Conservation (phyloP, 176 grass and related monocot species). For the Thalia dealbata region DNA sequence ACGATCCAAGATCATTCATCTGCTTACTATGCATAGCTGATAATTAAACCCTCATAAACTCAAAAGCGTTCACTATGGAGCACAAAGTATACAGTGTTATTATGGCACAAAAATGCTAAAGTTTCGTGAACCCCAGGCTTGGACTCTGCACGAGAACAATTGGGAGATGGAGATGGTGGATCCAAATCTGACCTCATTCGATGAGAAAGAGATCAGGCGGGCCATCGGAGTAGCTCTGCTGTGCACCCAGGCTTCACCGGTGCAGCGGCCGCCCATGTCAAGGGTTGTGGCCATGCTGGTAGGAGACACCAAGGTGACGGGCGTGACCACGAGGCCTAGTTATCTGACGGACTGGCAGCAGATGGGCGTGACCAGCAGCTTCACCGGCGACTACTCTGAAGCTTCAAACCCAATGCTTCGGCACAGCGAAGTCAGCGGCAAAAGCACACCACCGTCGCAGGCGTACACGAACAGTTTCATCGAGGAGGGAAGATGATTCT, state of each 20-base stretch:
- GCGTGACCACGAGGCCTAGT: constrained; percentile 9
- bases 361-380: background rate
- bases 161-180: constrained; percentile 22
- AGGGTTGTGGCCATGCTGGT: constrained; percentile 14
- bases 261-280: constrained; percentile 5
- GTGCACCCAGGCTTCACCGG: constrained; percentile 20
- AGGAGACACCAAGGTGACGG: constrained; percentile 4
- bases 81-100: too few relatives aligned
- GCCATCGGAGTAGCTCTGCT: constrained; percentile 32
- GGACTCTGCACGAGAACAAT: constrained; percentile 27
- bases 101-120: too few relatives aligned
- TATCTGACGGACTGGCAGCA: constrained; percentile 9
- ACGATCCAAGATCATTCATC: too few relatives aligned
- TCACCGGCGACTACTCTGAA: too few relatives aligned
- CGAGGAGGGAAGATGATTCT: too few relatives aligned
- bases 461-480: too few relatives aligned
- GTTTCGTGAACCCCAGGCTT: constrained; percentile 17
- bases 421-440: too few relatives aligned
- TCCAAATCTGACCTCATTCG: constrained; percentile 9
- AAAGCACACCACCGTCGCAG: too few relatives aligned
- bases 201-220: constrained; percentile 15
- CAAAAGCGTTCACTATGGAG: too few relatives aligned
- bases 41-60: too few relatives aligned
- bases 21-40: too few relatives aligned
- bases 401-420: background rate